Base-by-base conservation (phyloP, 2,329 filamentous ascomycete species). In the Lecanoromycetidae sp. region DNA sequence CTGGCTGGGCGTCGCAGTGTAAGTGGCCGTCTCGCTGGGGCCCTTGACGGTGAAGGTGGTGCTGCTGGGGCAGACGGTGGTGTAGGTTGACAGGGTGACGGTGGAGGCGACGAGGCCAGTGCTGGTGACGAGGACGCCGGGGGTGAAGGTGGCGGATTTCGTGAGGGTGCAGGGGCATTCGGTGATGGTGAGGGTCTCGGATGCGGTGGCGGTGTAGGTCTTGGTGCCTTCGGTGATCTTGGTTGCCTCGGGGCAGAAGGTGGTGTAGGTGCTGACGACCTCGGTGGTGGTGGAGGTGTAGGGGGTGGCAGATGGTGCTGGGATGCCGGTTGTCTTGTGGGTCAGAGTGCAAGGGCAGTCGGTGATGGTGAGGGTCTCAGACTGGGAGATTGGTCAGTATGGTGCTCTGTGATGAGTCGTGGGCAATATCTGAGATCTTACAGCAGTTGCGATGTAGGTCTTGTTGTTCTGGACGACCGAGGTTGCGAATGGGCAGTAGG, bases 221-320 rank as follows among this genome's bases (percentile, higher is more conserved):
- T 74, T 71, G 67, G 66, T 70, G 61, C 73, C 74, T 68, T 80
- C 71, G 59, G 73, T 75, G 65, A 85, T 66, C 58, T 70, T 65
- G 57, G 82, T 84, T 54, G 82, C 64, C 55, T 60, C 70, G 19
- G 82, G 80, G 78, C 82, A 87, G 77, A 73, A 84, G 61, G 82
- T 86, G 66, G 74, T 77, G 70, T 76, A 76, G 49, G 69, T 65
- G 49, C 76, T 79, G 55, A 85, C 75, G 55, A 77, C 68, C 71
- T 82, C 76, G 57, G 79, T 84, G 66, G 71, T 71, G 65, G 45
- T 45, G 13, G 49, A 37, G 22, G 49, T 39, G 41, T 39, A 51
- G 13, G 49, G 50, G 8, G 35, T 48, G n/a, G 40, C 33, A n/a
- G n/a, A n/a, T n/a, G n/a, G n/a, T n/a, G 32, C 34, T 19, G 39